Percentiles rank a stretch among this genome's conserved stretches.
phyloP scores from a whole-genome alignment of 257 asterid genomes.

The Henckelia pumila region DNA sequence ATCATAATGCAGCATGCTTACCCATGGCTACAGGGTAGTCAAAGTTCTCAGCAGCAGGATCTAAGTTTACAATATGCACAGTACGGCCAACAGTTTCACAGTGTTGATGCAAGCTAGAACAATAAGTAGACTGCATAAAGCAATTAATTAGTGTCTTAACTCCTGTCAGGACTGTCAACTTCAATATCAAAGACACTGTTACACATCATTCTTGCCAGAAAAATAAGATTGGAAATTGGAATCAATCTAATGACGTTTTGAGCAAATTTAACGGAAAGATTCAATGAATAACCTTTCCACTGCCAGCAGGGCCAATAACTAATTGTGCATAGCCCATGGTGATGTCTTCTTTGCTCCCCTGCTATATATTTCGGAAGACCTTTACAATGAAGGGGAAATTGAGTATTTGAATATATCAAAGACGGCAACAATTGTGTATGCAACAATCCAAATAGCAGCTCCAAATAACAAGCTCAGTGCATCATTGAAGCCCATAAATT shows the following conservation, averaged over 20 bases:
- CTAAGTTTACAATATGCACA: slow-evolving; percentile 80
- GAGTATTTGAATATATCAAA: slow-evolving; percentile 36
- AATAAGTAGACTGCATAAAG: slow-evolving; percentile 78
- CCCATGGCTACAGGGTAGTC: slow-evolving; percentile 98
- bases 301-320: slow-evolving; percentile 98
- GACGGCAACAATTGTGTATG: slow-evolving; percentile 68
- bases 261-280: slow-evolving; percentile 6
- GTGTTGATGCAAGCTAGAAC: slow-evolving; percentile 78
- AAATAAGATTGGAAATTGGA: not conserved
- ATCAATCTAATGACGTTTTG: slow-evolving; percentile 1
- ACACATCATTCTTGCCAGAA: not conserved
- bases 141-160: slow-evolving; percentile 13
- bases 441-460: slow-evolving; percentile 76
- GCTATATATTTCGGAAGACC: slow-evolving; percentile 17
- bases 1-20: slow-evolving; percentile 28
- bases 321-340: slow-evolving; percentile 92
- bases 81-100: slow-evolving; percentile 78
- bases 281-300: slow-evolving; percentile 74
- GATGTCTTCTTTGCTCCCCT: slow-evolving; percentile 29
- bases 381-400: slow-evolving; percentile 31
- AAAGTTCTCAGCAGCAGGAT: slow-evolving; percentile 95
- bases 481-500: slow-evolving; percentile 52
- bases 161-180: not conserved
- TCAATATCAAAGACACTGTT: not conserved
- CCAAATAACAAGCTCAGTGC: slow-evolving; percentile 52